A percentile compares a stretch with the other conserved stretches of the same genome.
Conservation (phyloP, 805 yeast genomes). For the Spathaspora hagerdaliae region DNA sequence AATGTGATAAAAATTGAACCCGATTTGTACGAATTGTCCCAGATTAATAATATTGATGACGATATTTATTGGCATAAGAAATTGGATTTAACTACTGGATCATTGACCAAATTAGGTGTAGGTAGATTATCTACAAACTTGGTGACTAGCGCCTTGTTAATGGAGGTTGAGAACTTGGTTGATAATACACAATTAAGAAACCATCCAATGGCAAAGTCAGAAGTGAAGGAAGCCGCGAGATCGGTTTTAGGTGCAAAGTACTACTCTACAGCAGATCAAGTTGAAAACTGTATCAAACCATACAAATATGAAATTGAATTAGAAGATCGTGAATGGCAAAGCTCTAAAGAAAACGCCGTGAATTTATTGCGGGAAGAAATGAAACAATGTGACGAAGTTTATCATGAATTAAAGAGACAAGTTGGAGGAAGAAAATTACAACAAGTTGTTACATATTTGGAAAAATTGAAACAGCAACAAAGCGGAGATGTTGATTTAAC, state of each 20-base stretch:
- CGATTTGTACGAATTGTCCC: conserved; percentile 51
- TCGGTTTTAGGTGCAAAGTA: conserved; percentile 73
- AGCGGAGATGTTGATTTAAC: conserved; percentile 31
- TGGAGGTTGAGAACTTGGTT: conserved; percentile 72
- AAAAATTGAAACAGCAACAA: conserved; percentile 40
- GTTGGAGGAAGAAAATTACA: conserved; percentile 81
- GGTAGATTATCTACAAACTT: conserved; percentile 86
- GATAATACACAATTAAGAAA: conserved; percentile 71
- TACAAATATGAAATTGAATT: conserved; percentile 95
- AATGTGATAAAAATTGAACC: conserved; percentile 34
- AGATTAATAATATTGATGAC: conserved; percentile 46
- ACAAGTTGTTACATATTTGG: conserved; percentile 76
- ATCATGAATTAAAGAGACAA: conserved; percentile 53
- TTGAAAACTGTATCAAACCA: conserved; percentile 96
- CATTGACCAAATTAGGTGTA: conserved; percentile 82
- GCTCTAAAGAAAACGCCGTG: conserved; percentile 75
- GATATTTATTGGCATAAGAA: conserved; percentile 86
- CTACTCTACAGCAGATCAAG: conserved; percentile 95
- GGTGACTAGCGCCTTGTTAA: conserved; percentile 72
- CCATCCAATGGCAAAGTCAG: conserved; percentile 81
- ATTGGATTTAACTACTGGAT: conserved; percentile 77
- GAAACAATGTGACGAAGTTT: conserved; percentile 71
- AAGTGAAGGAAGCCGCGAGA: conserved; percentile 81
- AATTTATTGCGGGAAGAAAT: conserved; percentile 77
- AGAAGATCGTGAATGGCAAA: conserved; percentile 90